Base-by-base conservation (phyloP, 1,284 basidiomycete species). In the Polyporus tsugae region DNA sequence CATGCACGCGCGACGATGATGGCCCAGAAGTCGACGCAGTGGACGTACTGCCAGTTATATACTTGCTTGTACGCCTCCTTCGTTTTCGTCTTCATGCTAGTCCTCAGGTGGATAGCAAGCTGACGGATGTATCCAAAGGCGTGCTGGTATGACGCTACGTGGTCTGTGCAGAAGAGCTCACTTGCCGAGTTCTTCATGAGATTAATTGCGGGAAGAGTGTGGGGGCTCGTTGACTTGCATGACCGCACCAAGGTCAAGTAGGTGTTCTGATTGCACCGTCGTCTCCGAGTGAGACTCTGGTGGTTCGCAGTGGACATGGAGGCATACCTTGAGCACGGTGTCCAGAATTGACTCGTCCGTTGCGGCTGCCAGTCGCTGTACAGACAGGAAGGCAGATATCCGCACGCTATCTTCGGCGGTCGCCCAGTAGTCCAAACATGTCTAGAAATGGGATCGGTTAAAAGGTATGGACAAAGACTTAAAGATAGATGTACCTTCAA, bases 21-120 rank as follows among this genome's bases (percentile, higher is more conserved):
- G 61, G 90, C 89, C 98, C 98, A 99, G 77, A 99, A 99, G 83
- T 99, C 98, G 73, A 99, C 84, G 70, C 92, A 95, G 79, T 99
- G 97, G 6, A 94, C 92, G 75, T 93, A 99, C 80, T 99, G 97
- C 98, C 98, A 99, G 82, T 99, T 99, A 83, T 98, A 97, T 29
- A 98, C 96, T 74, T 93, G 91, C 79, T 92, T 92, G 82, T 93
- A 96, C 6, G 94, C 91, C 75, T 97, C 95, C 85, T 95, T 95
- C 55, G 87, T 92, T 78, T 94, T 93, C 58, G 91, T 86, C 82
- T 97, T 96, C 88, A 96, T 95, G 78, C 94, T 94, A 76, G 94
- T 95, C 69, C 98, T 85, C 62, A 99, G 84, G 77, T 96, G 95
- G 70, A 99, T 95, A 1, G 97, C 98, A 49, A 99, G 89, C 80